Evolutionary conservation across 768 basidiomycete genomes (phyloP).

Genomic region (Suillus occidentalis): DNA sequence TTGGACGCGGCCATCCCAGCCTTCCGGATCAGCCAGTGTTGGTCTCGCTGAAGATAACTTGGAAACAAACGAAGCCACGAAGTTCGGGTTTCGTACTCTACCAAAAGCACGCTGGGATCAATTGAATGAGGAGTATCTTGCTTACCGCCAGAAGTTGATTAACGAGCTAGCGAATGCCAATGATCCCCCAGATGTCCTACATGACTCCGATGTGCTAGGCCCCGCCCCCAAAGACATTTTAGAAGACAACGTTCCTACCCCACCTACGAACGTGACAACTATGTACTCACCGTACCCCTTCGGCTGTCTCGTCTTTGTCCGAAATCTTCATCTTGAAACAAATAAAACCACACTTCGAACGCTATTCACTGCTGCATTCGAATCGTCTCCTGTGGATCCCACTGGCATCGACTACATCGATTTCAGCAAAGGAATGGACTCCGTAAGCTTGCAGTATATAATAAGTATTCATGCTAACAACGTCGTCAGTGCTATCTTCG

Average conservation of each 20-base stretch:
- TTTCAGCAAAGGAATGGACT: constrained; percentile 74
- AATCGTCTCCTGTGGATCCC: constrained; percentile 4
- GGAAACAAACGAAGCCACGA: constrained; percentile 44
- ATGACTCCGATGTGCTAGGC: neutral
- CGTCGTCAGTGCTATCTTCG: constrained; percentile 70
- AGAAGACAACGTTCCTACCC: neutral
- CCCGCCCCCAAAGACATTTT: neutral
- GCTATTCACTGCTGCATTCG: constrained; percentile 50
- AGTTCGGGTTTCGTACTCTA: constrained; percentile 59
- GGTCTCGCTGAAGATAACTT: neutral
- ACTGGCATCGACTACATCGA: constrained; percentile 74
- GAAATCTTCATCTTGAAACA: constrained; percentile 69
- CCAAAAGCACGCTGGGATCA: constrained; percentile 61
- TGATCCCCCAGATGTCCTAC: neutral
- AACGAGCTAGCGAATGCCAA: constrained; percentile 38
- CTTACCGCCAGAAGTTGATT: constrained; percentile 56
- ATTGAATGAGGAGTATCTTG: constrained; percentile 68
- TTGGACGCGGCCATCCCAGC: constrained; percentile 43
- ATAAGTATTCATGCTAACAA: neutral
- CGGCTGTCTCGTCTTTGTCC: constrained; percentile 68
- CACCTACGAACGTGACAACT: constrained; percentile 13
- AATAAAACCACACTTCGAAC: constrained; percentile 78
- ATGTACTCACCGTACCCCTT: constrained; percentile 50
- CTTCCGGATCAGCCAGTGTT: neutral
- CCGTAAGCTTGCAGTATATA: constrained; percentile 41